A percentile compares a stretch with the other conserved stretches of the same genome.
phyloP scores from a whole-genome alignment of 495 filamentous ascomycete genomes.

The Corynascus novoguineensis region DNA sequence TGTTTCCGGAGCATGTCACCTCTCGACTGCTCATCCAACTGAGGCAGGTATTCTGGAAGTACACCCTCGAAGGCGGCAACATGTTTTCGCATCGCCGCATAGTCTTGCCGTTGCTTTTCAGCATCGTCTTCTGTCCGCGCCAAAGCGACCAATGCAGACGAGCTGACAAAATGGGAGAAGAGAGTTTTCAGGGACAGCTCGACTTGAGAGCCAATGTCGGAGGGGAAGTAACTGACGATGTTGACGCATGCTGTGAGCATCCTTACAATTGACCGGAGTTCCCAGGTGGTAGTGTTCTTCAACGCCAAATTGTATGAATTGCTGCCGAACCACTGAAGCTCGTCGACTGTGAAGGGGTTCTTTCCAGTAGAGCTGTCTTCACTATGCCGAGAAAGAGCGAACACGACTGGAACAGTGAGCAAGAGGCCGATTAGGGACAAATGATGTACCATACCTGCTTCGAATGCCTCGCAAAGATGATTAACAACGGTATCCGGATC shows the following conservation, averaged over 20 bases:
- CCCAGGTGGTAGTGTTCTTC: constrained; percentile 52
- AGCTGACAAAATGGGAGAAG: constrained; percentile 64
- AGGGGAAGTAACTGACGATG: constrained; percentile 57
- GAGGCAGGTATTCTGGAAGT: constrained; percentile 32
- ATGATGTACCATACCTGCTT: constrained; percentile 46
- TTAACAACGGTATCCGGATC: constrained; percentile 31
- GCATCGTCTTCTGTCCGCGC: constrained; percentile 61
- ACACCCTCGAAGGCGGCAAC: constrained; percentile 49
- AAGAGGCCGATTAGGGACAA: not conserved
- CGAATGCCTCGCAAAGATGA: constrained; percentile 58
- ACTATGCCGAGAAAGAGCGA: constrained; percentile 41
- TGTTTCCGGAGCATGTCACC: constrained; percentile 57
- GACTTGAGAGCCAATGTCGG: constrained; percentile 38
- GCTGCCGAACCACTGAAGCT: constrained; percentile 76
- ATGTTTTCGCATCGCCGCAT: constrained; percentile 52
- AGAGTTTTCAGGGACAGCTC: constrained; percentile 56
- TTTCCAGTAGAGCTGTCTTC: constrained; percentile 19
- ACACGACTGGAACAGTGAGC: constrained; percentile 36
- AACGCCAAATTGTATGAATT: constrained; percentile 72
- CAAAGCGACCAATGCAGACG: constrained; percentile 52
- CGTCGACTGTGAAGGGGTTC: constrained; percentile 49
- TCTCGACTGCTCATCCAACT: constrained; percentile 39
- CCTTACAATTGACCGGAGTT: constrained; percentile 45
- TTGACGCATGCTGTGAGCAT: constrained; percentile 56
- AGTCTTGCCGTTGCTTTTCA: constrained; percentile 55